phyloP scores from a whole-genome alignment of 805 yeast species.

The Candida sonorensis region DNA sequence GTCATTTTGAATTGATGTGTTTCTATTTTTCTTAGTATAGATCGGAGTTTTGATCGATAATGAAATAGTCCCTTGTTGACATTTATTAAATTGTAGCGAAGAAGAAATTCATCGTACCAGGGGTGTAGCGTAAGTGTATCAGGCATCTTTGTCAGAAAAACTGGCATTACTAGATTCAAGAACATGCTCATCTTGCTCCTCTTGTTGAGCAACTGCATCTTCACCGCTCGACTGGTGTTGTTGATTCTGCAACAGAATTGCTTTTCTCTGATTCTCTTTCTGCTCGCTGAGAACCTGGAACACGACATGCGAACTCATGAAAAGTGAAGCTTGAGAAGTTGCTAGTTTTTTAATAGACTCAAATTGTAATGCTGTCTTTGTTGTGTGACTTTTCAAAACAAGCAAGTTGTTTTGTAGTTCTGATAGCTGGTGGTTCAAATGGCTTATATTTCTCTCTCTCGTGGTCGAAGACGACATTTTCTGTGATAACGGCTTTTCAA shows the following conservation, averaged over 20 bases:
- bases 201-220: background rate
- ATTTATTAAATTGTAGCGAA: too few relatives aligned
- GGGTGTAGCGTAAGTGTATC: too few relatives aligned
- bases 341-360: conserved; percentile 21
- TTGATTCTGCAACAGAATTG: conserved; percentile 7
- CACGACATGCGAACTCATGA: conserved; percentile 26
- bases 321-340: conserved; percentile 21
- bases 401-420: conserved; percentile 18
- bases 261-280: conserved; percentile 16
- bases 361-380: conserved; percentile 20
- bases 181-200: background rate
- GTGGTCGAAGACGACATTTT: conserved; percentile 7
- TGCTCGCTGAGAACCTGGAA: conserved; percentile 23
- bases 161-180: too few relatives aligned
- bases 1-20: too few relatives aligned
- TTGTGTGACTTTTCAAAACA: conserved; percentile 14
- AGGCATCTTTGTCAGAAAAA: too few relatives aligned
- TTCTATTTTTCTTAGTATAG: too few relatives aligned
- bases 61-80: too few relatives aligned
- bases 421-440: conserved; percentile 15
- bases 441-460: conserved; percentile 16
- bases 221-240: conserved; percentile 2
- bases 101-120: too few relatives aligned
- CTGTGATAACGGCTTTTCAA: too few relatives aligned
- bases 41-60: too few relatives aligned